Percentiles rank a stretch among this genome's conserved stretches.
Evolutionary conservation across 1,284 basidiomycete species (phyloP).

Genomic region (Veloboletus limbatus): DNA sequence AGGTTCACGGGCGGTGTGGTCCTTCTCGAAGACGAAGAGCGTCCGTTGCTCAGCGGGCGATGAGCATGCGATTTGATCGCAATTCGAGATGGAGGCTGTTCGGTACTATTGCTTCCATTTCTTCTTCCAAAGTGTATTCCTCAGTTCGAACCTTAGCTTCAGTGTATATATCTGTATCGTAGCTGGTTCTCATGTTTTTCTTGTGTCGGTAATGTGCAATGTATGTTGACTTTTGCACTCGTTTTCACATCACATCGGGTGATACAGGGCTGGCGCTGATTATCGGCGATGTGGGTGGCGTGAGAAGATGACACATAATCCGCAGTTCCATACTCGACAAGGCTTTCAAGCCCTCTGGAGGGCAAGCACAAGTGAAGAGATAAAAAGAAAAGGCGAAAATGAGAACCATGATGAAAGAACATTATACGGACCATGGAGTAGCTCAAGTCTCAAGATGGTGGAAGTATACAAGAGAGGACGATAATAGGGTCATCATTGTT

Average conservation of each 20-base stretch:
- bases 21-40: conserved; percentile 79
- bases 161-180: conserved; percentile 9
- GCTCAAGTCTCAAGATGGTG: conserved; percentile 18
- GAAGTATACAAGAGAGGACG: conserved; percentile 23
- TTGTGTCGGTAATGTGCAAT: conserved; percentile 8
- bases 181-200: neutral
- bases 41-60: conserved; percentile 61
- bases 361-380: neutral
- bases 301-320: conserved; percentile 12
- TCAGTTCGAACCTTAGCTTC: neutral
- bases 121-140: neutral
- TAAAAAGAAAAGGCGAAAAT: neutral
- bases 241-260: too few relatives aligned
- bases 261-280: too few relatives aligned
- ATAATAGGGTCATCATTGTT: conserved; percentile 13
- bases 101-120: neutral
- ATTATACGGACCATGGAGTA: conserved; percentile 13
- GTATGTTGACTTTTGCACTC: neutral
- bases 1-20: conserved; percentile 44
- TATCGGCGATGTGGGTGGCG: conserved; percentile 4
- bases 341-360: neutral
- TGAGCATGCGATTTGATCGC: conserved; percentile 10
- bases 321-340: too few relatives aligned
- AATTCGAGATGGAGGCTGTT: neutral
- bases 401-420: neutral